Conservation (phyloP, 2,329 filamentous ascomycete species). For the Fusarium annulatum region DNA sequence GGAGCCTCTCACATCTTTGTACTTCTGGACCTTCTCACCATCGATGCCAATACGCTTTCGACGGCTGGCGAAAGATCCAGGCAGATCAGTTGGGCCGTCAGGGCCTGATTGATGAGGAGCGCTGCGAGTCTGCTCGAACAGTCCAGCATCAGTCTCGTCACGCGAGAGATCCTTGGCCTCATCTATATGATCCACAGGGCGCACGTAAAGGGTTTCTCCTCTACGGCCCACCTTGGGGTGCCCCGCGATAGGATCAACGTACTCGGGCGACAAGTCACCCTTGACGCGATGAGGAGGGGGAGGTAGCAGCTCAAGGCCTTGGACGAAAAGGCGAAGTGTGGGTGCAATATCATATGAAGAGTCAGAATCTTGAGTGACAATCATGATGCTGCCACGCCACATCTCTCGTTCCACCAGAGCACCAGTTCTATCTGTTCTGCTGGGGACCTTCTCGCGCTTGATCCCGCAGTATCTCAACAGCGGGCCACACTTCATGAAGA, state of each 20-base stretch:
- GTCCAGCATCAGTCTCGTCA: slow-evolving; percentile 81
- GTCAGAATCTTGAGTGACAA: slow-evolving; percentile 86
- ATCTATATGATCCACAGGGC: slow-evolving; percentile 86
- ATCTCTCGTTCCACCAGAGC: slow-evolving; percentile 72
- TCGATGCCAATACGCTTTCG: slow-evolving; percentile 68
- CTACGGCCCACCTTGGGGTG: slow-evolving; percentile 86
- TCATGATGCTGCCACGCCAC: slow-evolving; percentile 95
- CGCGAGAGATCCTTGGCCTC: slow-evolving; percentile 82
- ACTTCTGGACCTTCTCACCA: slow-evolving; percentile 83
- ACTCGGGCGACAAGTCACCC: slow-evolving; percentile 78
- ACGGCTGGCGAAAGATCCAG: slow-evolving; percentile 65
- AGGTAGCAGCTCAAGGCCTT: slow-evolving; percentile 84
- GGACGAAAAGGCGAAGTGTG: slow-evolving; percentile 84
- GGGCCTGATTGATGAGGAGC: slow-evolving; percentile 58
- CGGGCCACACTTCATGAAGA: slow-evolving; percentile 91
- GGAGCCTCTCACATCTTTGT: slow-evolving; percentile 84
- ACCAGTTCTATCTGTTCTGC: slow-evolving; percentile 41
- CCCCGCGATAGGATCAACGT: slow-evolving; percentile 89
- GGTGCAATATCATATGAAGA: slow-evolving; percentile 86
- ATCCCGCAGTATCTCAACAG: slow-evolving; percentile 91
- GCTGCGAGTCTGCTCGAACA: slow-evolving; percentile 78
- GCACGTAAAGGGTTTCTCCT: slow-evolving; percentile 87
- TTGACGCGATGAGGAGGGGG: slow-evolving; percentile 77
- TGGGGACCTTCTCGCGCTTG: slow-evolving; percentile 67
- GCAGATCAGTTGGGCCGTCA: slow-evolving; percentile 59